Evolutionary conservation across 352 stramenopile species (phyloP).

Genomic region (Phytophthora ramorum): DNA sequence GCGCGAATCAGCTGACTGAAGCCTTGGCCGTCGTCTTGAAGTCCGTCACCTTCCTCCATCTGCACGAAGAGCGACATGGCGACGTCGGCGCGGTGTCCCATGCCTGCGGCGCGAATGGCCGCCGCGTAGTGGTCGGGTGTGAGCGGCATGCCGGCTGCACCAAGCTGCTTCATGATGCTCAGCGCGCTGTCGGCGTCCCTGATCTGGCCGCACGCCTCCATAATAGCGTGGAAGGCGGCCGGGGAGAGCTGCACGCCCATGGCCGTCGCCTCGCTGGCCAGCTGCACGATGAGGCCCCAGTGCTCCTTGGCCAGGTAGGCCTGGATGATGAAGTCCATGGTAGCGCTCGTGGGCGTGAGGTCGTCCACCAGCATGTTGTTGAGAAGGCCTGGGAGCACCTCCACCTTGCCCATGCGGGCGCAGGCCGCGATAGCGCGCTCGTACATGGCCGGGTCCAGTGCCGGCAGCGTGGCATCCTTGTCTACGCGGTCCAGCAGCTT

Average conservation of each 20-base stretch:
- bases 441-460: slow-evolving; percentile 77
- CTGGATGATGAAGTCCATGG: slow-evolving; percentile 85
- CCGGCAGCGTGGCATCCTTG: slow-evolving; percentile 54
- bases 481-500: slow-evolving; percentile 78
- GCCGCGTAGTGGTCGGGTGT: slow-evolving; percentile 52
- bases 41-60: slow-evolving; percentile 68
- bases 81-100: slow-evolving; percentile 58
- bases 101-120: slow-evolving; percentile 75
- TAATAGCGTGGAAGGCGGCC: slow-evolving; percentile 73
- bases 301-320: slow-evolving; percentile 76
- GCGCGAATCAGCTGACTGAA: slow-evolving; percentile 82
- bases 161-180: slow-evolving; percentile 56
- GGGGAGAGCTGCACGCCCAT: slow-evolving; percentile 66
- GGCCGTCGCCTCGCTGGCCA: slow-evolving; percentile 48
- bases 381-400: slow-evolving; percentile 74
- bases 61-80: slow-evolving; percentile 62
- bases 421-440: slow-evolving; percentile 81
- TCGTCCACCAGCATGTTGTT: slow-evolving; percentile 83
- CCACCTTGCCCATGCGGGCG: slow-evolving; percentile 82
- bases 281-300: slow-evolving; percentile 62
- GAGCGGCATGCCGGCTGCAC: slow-evolving; percentile 36
- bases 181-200: slow-evolving; percentile 56
- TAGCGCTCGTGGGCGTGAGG: slow-evolving; percentile 66
- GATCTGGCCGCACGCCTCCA: slow-evolving; percentile 75
- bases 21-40: slow-evolving; percentile 47